Percentiles rank a stretch among this genome's conserved stretches.
phyloP scores from a whole-genome alignment of 352 stramenopile species.

The Globisporangium abappressorium region DNA sequence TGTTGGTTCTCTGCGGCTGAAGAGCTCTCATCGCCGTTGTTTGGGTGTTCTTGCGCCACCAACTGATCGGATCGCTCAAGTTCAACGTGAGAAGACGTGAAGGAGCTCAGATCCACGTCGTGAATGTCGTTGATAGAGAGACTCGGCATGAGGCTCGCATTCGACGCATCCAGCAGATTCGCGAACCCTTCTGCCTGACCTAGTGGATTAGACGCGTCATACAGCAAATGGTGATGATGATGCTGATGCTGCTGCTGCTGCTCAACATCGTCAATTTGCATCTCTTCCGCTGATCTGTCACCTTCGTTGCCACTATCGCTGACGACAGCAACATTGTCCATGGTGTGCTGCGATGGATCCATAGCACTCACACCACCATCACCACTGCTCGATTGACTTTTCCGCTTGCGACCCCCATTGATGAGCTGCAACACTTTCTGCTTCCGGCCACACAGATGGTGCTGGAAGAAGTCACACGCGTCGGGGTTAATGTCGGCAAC shows the following conservation, averaged over 20 bases:
- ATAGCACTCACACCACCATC: background rate
- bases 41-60: background rate
- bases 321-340: background rate
- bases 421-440: constrained; percentile 31
- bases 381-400: constrained; percentile 1
- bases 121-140: constrained; percentile 62
- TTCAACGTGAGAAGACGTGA: constrained; percentile 20
- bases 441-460: constrained; percentile 63
- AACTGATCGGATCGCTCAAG: constrained; percentile 5
- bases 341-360: background rate
- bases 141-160: constrained; percentile 36
- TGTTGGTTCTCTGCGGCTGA: constrained; percentile 9
- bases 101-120: constrained; percentile 51
- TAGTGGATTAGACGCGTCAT: constrained; percentile 16
- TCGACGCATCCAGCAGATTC: constrained; percentile 28
- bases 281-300: background rate
- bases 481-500: constrained; percentile 53
- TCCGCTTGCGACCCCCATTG: constrained; percentile 28
- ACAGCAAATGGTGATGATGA: constrained; percentile 19
- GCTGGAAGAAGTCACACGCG: constrained; percentile 71
- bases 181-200: constrained; percentile 16
- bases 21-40: background rate
- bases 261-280: constrained; percentile 6
- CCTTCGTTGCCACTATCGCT: background rate
- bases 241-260: constrained; percentile 8